A percentile compares a stretch with the other conserved stretches of the same genome.
phyloP scores from a whole-genome alignment of 352 stramenopile species.

The Phytophthora macrochlamydospora region DNA sequence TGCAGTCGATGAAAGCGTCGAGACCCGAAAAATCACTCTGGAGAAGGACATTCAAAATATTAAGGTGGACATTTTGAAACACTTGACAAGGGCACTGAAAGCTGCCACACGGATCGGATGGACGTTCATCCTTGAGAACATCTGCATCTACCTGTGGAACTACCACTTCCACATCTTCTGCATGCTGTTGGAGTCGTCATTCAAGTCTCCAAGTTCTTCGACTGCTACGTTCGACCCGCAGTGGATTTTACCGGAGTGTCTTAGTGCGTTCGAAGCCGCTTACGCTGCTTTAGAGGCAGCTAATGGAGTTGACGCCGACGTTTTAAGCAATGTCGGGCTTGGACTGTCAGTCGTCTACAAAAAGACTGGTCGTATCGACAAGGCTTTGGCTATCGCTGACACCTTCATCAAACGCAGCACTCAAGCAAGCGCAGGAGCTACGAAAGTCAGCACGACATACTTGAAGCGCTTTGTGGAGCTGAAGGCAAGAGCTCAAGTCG shows the following conservation, averaged over 20 bases:
- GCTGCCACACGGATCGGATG: constrained; percentile 54
- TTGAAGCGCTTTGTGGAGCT: constrained; percentile 74
- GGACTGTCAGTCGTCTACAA: constrained; percentile 62
- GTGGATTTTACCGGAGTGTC: constrained; percentile 62
- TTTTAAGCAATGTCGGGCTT: constrained; percentile 55
- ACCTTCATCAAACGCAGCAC: constrained; percentile 61
- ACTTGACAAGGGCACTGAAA: constrained; percentile 41
- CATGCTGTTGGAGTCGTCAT: constrained; percentile 34
- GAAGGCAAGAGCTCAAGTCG: constrained; percentile 64
- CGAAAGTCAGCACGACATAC: constrained; percentile 26
- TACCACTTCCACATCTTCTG: constrained; percentile 90
- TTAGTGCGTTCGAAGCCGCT: constrained; percentile 62
- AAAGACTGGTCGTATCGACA: constrained; percentile 51
- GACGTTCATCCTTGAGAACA: constrained; percentile 80
- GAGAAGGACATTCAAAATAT: constrained; percentile 28
- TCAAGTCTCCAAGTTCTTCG: neutral
- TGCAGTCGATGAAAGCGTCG: constrained; percentile 12
- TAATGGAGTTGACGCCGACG: constrained; percentile 35
- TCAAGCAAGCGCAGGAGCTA: neutral
- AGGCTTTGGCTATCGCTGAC: constrained; percentile 53
- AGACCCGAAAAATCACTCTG: constrained; percentile 8
- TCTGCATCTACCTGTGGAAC: constrained; percentile 90
- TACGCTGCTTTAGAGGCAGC: constrained; percentile 51
- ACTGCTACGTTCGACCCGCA: constrained; percentile 33
- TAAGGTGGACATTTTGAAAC: constrained; percentile 56